A percentile compares a stretch with the other conserved stretches of the same genome.
These are phyloP conservation scores for Avena eriantha DNA, from an alignment of 176 grass and related monocot genomes.

Conservation along the genomic window DNA sequence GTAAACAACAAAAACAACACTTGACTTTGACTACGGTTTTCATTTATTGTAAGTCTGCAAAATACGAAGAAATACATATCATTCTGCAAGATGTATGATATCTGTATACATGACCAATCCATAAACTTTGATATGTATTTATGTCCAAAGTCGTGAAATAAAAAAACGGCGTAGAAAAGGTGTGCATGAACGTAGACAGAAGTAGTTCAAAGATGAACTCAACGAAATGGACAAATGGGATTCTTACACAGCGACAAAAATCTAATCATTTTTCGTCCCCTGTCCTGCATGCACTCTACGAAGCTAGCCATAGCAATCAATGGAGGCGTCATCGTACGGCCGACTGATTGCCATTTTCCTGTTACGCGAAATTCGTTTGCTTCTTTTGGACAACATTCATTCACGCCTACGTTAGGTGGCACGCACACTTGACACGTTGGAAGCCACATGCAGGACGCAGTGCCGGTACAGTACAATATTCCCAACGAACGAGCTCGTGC, in stretches of 20 bases:
- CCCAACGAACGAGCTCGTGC: neutral
- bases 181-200: too few species aligned
- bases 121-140: too few species aligned
- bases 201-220: too few species aligned
- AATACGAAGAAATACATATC: too few species aligned
- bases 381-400: neutral
- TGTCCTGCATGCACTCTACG: slow-evolving; percentile 2
- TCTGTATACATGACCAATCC: too few species aligned
- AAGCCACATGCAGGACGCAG: neutral
- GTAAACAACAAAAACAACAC: too few species aligned
- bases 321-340: neutral
- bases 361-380: neutral
- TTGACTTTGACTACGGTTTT: too few species aligned
- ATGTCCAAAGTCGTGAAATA: too few species aligned
- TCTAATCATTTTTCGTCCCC: neutral
- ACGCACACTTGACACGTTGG: neutral
- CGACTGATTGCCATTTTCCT: neutral
- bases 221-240: too few species aligned
- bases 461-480: neutral
- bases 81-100: too few species aligned
- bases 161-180: too few species aligned
- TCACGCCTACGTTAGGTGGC: neutral
- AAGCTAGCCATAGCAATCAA: neutral
- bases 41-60: too few species aligned
- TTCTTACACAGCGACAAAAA: neutral